Conservation (phyloP, 2,329 filamentous ascomycete genomes). For the Drechslera avenae region DNA sequence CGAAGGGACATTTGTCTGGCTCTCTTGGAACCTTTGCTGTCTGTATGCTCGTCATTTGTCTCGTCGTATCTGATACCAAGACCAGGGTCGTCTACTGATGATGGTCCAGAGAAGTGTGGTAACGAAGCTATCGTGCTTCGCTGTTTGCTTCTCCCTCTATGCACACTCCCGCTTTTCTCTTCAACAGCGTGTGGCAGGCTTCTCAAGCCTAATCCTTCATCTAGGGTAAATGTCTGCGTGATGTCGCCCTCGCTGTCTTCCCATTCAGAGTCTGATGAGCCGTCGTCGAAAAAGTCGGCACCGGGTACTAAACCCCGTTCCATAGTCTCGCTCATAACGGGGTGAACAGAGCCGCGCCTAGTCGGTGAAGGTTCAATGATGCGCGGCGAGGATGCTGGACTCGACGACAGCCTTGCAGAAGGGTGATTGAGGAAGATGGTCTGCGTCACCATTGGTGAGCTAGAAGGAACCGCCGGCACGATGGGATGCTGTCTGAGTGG, state of each 20-base stretch:
- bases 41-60: not conserved
- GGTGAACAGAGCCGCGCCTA: constrained; percentile 30
- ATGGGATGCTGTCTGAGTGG: constrained; percentile 19
- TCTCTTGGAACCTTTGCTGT: constrained; percentile 13
- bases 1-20: constrained; percentile 33
- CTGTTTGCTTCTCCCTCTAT: constrained; percentile 19
- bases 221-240: constrained; percentile 19
- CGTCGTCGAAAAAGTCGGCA: constrained; percentile 39
- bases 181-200: constrained; percentile 7
- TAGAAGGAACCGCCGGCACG: constrained; percentile 11
- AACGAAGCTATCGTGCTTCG: constrained; percentile 20
- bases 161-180: not conserved
- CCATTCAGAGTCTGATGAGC: constrained; percentile 31
- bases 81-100: constrained; percentile 14
- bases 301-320: constrained; percentile 23
- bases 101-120: constrained; percentile 18
- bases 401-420: constrained; percentile 35
- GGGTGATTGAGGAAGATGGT: constrained; percentile 33
- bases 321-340: constrained; percentile 33
- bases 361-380: constrained; percentile 29
- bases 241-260: constrained; percentile 28
- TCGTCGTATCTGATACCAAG: not conserved
- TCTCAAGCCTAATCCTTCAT: constrained; percentile 6
- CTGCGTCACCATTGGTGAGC: constrained; percentile 21
- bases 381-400: constrained; percentile 36